These are phyloP conservation scores for Verbascum thapsus DNA, from an alignment of 257 asterid species.

Conservation along the genomic window DNA sequence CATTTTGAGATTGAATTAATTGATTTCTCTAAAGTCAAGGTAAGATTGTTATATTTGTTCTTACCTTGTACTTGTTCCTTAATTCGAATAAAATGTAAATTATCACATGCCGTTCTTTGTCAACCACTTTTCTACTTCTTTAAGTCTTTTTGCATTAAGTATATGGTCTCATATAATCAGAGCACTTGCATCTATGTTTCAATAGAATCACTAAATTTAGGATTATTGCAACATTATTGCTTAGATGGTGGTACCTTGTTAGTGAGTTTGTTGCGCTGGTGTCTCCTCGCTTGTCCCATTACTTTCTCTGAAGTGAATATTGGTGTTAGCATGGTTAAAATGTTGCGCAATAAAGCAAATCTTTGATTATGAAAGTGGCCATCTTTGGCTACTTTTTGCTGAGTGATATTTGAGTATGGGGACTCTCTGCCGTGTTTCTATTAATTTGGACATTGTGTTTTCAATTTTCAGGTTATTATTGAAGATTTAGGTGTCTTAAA, in stretches of 20 bases:
- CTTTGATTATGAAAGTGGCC: no score
- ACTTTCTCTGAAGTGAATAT: neutral
- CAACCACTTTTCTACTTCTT: neutral
- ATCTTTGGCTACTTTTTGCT: conserved; percentile 8
- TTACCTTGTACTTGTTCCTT: conserved; percentile 9
- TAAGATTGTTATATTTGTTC: conserved; percentile 42
- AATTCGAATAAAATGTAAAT: conserved; percentile 2
- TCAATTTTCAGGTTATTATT: conserved; percentile 64
- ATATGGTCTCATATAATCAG: conserved; percentile 5
- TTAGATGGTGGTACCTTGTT: conserved; percentile 1
- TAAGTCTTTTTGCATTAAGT: neutral
- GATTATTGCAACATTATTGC: neutral
- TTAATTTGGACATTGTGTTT: conserved; percentile 13
- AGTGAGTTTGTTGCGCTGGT: neutral
- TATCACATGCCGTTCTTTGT: neutral
- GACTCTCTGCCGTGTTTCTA: conserved; percentile 8
- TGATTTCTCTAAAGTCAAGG: conserved; percentile 94
- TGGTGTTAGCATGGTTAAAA: neutral
- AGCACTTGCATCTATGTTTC: conserved; percentile 5
- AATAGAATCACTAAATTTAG: neutral
- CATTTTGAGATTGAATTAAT: conserved; percentile 93
- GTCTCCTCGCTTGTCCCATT: neutral
- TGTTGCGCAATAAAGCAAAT: neutral
- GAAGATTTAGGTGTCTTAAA: conserved; percentile 86
- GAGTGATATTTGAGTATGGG: neutral